A percentile compares a stretch with the other conserved stretches of the same genome.
These are phyloP conservation scores for Flaveria bidentis DNA, from an alignment of 129 eudicot genomes.

Conservation along the genomic window DNA sequence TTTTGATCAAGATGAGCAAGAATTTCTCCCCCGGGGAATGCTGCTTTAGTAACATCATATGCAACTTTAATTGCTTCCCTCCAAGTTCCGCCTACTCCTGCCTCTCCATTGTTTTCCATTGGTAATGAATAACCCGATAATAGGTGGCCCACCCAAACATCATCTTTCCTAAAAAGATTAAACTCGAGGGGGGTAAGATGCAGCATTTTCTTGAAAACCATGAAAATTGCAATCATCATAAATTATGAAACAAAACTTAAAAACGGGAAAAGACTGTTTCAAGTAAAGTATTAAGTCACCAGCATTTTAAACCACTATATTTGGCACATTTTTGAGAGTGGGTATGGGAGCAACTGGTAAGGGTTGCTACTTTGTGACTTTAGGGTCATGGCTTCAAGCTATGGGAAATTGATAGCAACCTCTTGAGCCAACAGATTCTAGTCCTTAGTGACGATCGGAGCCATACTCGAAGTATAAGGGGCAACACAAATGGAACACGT, in stretches of 20 bases:
- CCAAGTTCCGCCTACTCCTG: constrained; percentile 66
- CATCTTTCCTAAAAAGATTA: constrained; percentile 53
- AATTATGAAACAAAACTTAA: neutral
- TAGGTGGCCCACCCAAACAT: constrained; percentile 76
- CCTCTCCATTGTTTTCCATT: constrained; percentile 61
- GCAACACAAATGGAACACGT: too few species aligned
- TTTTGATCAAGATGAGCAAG: constrained; percentile 73
- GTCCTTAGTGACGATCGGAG: too few species aligned
- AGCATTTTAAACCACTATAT: neutral
- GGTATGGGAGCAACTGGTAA: too few species aligned
- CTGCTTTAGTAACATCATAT: constrained; percentile 54
- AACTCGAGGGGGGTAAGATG: constrained; percentile 7
- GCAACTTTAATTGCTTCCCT: constrained; percentile 69
- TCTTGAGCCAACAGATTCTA: too few species aligned
- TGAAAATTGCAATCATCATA: neutral
- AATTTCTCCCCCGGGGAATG: constrained; percentile 66
- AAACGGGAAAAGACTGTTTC: neutral
- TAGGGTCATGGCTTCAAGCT: too few species aligned
- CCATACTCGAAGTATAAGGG: too few species aligned
- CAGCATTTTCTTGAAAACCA: constrained; percentile 3
- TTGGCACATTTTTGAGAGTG: neutral
- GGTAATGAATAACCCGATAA: constrained; percentile 64
- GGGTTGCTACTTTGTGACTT: too few species aligned
- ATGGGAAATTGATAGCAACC: too few species aligned
- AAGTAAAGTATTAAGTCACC: neutral